Conservation (phyloP, 352 stramenopile species). For the Phytophthora pluvialis region DNA sequence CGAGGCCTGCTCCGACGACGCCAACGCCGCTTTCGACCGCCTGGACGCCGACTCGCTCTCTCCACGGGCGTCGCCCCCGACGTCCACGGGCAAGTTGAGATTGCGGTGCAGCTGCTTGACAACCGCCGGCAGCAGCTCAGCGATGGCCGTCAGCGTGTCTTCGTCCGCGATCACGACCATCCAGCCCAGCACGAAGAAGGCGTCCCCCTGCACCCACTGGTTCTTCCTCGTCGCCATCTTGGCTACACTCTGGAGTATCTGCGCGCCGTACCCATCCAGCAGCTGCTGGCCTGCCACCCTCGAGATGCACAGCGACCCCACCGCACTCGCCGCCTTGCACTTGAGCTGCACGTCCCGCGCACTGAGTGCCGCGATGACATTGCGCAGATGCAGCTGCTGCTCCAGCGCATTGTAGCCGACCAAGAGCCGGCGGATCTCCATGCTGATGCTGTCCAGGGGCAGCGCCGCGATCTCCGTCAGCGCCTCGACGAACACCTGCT, state of each 20-base stretch:
- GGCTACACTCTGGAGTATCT: constrained; percentile 44
- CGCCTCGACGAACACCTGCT: constrained; percentile 70
- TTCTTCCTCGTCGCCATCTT: constrained; percentile 76
- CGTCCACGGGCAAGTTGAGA: constrained; percentile 26
- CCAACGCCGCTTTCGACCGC: constrained; percentile 22
- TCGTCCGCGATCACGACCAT: constrained; percentile 75
- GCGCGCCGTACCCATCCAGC: constrained; percentile 49
- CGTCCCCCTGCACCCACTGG: constrained; percentile 78
- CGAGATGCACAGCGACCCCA: constrained; percentile 78
- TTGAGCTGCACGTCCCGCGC: constrained; percentile 78
- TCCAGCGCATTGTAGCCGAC: constrained; percentile 31
- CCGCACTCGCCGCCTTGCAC: constrained; percentile 78
- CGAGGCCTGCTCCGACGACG: constrained; percentile 54
- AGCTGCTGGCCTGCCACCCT: constrained; percentile 71
- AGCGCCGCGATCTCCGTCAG: constrained; percentile 77
- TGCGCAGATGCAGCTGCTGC: constrained; percentile 31
- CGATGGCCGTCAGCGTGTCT: constrained; percentile 42
- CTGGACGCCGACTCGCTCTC: constrained; percentile 4
- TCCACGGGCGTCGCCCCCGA: background rate
- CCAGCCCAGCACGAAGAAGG: constrained; percentile 79
- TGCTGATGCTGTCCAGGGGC: constrained; percentile 68
- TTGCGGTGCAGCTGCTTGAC: constrained; percentile 55
- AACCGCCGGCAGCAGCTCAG: constrained; percentile 50
- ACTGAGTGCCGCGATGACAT: constrained; percentile 53
- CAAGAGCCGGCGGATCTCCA: constrained; percentile 72